Base-by-base conservation (phyloP, 2,329 filamentous ascomycete genomes). In the Hymenoscyphus fructigenus region DNA sequence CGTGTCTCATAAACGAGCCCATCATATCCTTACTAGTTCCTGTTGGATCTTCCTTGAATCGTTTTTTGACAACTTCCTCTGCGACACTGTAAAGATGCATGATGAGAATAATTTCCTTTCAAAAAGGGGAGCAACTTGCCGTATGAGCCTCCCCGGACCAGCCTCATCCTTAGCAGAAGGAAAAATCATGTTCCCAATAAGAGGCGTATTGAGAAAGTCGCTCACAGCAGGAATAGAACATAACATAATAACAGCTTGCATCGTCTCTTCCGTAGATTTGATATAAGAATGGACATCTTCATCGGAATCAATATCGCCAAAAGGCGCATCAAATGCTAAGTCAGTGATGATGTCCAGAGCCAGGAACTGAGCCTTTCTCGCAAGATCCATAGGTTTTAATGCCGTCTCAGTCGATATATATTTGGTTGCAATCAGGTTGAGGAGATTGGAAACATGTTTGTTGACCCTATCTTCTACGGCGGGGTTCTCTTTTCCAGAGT, bases 321-420 rank as follows among this genome's bases (percentile, higher is more conserved):
- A 53, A 12, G 47, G 71, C 62, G 80, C 14, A 10, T 83, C 83
- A 17, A 85, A 80, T 0, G 82, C 82, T 23, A 86, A 74, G 44
- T 84, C 79, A 14, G 81, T 81, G 56, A 86, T 83, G 4, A 83
- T 81, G 62, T 86, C 84, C 0, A 86, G 75, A 0, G 84, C 80
- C 61, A 85, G 83, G 76, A 79, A 85, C 26, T 82, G 80, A 2
- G 81, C 79, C 67, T 83, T 83, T 38, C 78, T 74, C 20, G 81
- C 81, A 55, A 87, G 72, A 67, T 87, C 83, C 63, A 86, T 75
- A 0, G 77, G 77, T 0, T 73, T 71, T 29, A 76, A 75, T 1
- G 75, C 65, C 1, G 65, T 66, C 2, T 76, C 72, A 1, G 71
- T 79, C 4, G 79, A 79, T 12, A 81, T 68, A 59, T 87, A 86